Evolutionary conservation across 2,329 filamentous ascomycete species (phyloP).

Genomic region (Fusarium sp.): DNA sequence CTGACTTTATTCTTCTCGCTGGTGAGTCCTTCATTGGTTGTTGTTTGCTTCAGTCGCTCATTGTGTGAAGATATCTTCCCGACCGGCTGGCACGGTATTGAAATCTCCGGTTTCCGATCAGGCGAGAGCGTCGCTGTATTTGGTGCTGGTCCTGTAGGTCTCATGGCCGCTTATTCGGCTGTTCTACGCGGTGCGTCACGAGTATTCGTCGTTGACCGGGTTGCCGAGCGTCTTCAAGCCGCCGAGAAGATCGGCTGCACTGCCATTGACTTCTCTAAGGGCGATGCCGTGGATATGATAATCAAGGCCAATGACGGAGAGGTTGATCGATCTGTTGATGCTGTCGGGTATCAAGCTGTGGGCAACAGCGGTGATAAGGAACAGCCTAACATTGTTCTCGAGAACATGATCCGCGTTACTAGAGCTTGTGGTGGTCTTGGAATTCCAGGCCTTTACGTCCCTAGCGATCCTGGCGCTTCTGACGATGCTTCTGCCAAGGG

Average conservation of each 20-base stretch:
- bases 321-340: slow-evolving; percentile 73
- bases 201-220: slow-evolving; percentile 72
- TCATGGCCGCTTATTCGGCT: slow-evolving; percentile 74
- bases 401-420: slow-evolving; percentile 72
- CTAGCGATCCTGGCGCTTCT: slow-evolving; percentile 69
- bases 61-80: slow-evolving; percentile 49
- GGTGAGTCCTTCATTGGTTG: slow-evolving; percentile 36
- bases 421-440: slow-evolving; percentile 70
- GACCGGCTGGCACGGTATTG: slow-evolving; percentile 65
- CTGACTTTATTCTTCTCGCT: slow-evolving; percentile 66
- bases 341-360: slow-evolving; percentile 74
- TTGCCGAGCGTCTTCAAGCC: slow-evolving; percentile 66
- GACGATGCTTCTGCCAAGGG: slow-evolving; percentile 71
- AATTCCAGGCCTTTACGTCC: slow-evolving; percentile 65
- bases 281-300: slow-evolving; percentile 70
- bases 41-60: no score
- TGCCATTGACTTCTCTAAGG: slow-evolving; percentile 69
- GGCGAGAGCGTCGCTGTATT: slow-evolving; percentile 74
- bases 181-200: slow-evolving; percentile 68
- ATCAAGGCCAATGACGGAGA: slow-evolving; percentile 67
- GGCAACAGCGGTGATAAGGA: slow-evolving; percentile 66
- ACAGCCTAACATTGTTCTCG: slow-evolving; percentile 70
- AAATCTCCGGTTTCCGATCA: slow-evolving; percentile 67
- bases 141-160: slow-evolving; percentile 71
- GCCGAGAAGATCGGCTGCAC: slow-evolving; percentile 72